These are phyloP conservation scores for Aristolochia contorta DNA, from an alignment of 164 flowering plant species.

Conservation along the genomic window DNA sequence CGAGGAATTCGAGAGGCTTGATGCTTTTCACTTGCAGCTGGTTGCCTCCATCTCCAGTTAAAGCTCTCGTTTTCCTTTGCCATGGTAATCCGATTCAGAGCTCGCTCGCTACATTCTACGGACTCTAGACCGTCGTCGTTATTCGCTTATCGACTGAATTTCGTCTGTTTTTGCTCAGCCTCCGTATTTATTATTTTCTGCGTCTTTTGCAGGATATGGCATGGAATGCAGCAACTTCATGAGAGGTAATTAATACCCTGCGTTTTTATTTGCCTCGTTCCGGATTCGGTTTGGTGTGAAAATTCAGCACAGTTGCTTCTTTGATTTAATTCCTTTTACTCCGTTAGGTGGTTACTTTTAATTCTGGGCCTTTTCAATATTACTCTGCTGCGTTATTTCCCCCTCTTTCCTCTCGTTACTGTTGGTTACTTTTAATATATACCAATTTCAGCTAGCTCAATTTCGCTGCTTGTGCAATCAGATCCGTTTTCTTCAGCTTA, in stretches of 20 bases:
- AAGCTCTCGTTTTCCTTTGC: slow-evolving; percentile 86
- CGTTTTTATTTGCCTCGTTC: neutral
- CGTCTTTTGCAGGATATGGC: slow-evolving; percentile 79
- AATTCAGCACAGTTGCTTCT: neutral
- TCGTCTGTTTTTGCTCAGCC: neutral
- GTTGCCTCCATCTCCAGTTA: slow-evolving; percentile 69
- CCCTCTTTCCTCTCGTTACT: neutral
- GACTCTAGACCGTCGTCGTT: no score
- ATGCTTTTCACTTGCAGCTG: slow-evolving; percentile 69
- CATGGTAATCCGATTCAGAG: slow-evolving; percentile 49
- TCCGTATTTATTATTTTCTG: neutral
- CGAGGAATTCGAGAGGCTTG: slow-evolving; percentile 64
- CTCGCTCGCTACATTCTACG: neutral
- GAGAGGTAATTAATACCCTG: slow-evolving; percentile 47
- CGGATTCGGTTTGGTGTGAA: neutral
- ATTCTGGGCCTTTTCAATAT: neutral
- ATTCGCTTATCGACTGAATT: neutral
- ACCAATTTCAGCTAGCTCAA: no score
- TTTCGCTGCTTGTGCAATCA: no score
- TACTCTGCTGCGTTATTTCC: neutral
- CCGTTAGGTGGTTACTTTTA: neutral
- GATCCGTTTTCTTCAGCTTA: no score
- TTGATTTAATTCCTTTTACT: neutral
- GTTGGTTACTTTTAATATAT: no score
- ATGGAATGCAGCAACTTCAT: slow-evolving; percentile 94